Percentiles rank a stretch among this genome's conserved stretches.
Evolutionary conservation across 164 flowering plant species (phyloP).

Genomic region (Hamamelis virginiana): DNA sequence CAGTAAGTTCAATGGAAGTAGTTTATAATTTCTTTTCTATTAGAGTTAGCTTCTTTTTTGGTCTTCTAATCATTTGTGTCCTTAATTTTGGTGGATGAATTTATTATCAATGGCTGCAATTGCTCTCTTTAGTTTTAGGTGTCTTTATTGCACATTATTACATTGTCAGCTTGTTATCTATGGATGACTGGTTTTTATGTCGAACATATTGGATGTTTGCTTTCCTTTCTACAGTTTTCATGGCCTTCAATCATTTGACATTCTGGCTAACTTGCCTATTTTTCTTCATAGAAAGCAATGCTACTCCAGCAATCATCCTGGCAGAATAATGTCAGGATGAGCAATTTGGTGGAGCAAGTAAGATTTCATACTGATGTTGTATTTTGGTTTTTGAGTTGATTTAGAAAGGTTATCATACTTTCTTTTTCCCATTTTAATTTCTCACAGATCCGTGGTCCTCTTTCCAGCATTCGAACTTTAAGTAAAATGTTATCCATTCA

Average conservation of each 20-base stretch:
- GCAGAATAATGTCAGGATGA: slow-evolving; percentile 93
- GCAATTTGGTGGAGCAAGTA: slow-evolving; percentile 88
- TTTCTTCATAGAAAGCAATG: slow-evolving; percentile 70
- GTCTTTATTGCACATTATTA: background rate
- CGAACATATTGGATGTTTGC: background rate
- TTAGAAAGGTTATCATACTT: slow-evolving; percentile 4
- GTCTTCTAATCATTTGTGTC: no score
- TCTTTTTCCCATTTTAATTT: slow-evolving; percentile 3
- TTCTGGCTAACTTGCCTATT: slow-evolving; percentile 15
- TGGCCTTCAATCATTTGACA: background rate
- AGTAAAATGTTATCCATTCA: slow-evolving; percentile 78
- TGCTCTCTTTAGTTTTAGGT: background rate
- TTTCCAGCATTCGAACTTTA: slow-evolving; percentile 80
- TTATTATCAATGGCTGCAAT: background rate
- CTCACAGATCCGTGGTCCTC: slow-evolving; percentile 82
- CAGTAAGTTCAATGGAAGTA: no score
- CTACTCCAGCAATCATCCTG: slow-evolving; percentile 91
- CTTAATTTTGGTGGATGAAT: no score
- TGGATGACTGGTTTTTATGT: background rate
- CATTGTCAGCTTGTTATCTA: background rate
- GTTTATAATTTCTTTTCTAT: no score
- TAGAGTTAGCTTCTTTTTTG: no score
- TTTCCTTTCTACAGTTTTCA: background rate
- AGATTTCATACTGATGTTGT: slow-evolving; percentile 16
- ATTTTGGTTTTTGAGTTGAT: slow-evolving; percentile 5